Evolutionary conservation across 140 eudicot species (phyloP).

Genomic region (Flaveria floridana): DNA sequence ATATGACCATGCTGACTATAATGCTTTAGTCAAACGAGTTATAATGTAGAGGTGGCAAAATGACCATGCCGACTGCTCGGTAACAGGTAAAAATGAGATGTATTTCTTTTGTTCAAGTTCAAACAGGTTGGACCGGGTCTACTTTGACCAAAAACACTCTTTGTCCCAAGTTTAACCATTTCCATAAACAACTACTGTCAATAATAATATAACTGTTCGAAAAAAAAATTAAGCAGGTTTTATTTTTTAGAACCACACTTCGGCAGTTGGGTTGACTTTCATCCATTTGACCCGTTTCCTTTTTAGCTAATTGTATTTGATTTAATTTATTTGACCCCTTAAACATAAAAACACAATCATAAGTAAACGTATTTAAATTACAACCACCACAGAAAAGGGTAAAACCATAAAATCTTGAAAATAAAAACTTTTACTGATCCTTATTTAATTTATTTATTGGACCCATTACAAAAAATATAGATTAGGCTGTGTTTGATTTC

Average conservation of each 20-base stretch:
- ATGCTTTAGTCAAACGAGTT: background rate
- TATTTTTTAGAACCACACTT: background rate
- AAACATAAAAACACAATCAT: background rate
- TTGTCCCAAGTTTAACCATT: background rate
- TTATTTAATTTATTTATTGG: background rate
- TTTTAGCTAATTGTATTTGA: background rate
- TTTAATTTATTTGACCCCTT: background rate
- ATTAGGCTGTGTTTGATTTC: background rate
- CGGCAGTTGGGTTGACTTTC: background rate
- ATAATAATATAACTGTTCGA: background rate
- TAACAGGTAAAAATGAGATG: background rate
- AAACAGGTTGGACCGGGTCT: background rate
- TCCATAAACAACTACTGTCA: background rate
- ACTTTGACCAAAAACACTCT: background rate
- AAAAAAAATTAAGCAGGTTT: background rate
- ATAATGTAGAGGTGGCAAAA: background rate
- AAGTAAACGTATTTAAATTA: background rate
- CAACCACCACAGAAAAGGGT: background rate
- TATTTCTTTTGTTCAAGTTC: background rate
- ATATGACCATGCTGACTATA: background rate
- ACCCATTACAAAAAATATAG: too few relatives aligned
- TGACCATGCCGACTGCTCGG: background rate
- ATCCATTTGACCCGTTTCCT: background rate
- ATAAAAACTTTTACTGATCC: background rate
- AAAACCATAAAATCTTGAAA: constrained; percentile 1